Conservation (phyloP, 2,329 filamentous ascomycete genomes). For the Botryotinia narcissicola region DNA sequence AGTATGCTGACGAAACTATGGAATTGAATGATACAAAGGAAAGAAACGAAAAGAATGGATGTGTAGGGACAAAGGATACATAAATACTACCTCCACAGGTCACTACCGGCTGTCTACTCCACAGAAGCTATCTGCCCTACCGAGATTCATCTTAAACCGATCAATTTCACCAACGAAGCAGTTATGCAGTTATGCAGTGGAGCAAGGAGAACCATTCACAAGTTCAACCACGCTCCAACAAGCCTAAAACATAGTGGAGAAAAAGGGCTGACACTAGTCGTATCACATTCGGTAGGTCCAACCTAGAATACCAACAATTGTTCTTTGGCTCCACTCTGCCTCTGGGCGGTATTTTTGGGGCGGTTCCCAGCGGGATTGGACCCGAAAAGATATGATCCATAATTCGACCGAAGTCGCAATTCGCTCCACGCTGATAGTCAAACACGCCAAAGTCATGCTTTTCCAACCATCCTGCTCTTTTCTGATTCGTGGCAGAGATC, state of each 20-base stretch:
- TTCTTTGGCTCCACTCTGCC: conserved; percentile 4
- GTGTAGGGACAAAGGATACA: background rate
- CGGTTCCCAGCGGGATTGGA: background rate
- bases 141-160: conserved; percentile 2
- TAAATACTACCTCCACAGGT: background rate
- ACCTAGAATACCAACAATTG: conserved; percentile 4
- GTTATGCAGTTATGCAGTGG: background rate
- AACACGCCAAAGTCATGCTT: background rate
- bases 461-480: background rate
- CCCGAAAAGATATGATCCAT: background rate
- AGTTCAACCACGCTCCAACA: conserved; percentile 1
- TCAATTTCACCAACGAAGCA: conserved; percentile 5
- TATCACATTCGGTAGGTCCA: background rate
- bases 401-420: conserved; percentile 1
- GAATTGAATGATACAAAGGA: background rate
- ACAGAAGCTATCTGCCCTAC: conserved; percentile 8
- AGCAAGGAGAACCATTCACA: background rate
- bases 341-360: background rate
- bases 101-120: background rate
- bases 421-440: background rate
- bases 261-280: conserved; percentile 10
- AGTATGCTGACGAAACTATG: background rate
- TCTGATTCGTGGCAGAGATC: background rate
- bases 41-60: background rate
- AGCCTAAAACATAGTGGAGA: conserved; percentile 6